These are phyloP conservation scores for Penicillium arizonense DNA, from an alignment of 495 filamentous ascomycete genomes.

Conservation along the genomic window DNA sequence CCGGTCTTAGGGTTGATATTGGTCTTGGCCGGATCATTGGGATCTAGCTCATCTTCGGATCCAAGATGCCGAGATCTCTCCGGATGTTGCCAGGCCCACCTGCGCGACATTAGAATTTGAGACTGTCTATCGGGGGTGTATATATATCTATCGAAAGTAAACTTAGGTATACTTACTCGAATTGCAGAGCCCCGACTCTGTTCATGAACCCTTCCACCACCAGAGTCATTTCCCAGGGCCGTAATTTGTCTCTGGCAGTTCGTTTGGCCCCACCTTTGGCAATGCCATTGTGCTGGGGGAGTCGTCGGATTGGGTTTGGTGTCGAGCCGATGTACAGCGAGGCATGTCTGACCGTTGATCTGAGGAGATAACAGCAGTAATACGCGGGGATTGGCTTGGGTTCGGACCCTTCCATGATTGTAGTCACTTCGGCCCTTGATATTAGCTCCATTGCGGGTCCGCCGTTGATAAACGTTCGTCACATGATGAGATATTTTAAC, in stretches of 20 bases:
- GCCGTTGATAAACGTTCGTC: too few species aligned
- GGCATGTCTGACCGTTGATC: conserved; percentile 65
- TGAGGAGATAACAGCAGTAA: conserved; percentile 84
- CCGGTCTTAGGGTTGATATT: conserved; percentile 13
- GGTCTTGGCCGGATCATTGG: conserved; percentile 3
- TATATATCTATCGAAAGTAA: not conserved
- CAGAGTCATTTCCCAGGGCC: conserved; percentile 92
- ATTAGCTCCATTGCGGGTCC: too few species aligned
- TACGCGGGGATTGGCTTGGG: conserved; percentile 62
- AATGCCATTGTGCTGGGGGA: conserved; percentile 86
- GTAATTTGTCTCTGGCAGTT: conserved; percentile 61
- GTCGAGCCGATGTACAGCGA: conserved; percentile 88
- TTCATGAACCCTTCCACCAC: conserved; percentile 88
- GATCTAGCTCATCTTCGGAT: conserved; percentile 47
- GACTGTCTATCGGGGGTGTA: not conserved
- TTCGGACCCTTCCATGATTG: conserved; percentile 22
- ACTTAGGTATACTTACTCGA: conserved; percentile 64
- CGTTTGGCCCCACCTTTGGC: conserved; percentile 73
- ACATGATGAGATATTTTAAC: too few species aligned
- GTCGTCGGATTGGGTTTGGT: conserved; percentile 75
- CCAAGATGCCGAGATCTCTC: conserved; percentile 72
- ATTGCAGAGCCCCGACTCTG: conserved; percentile 83
- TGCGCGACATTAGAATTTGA: conserved; percentile 27
- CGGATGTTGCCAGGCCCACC: conserved; percentile 92
- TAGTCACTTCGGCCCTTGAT: not conserved